Conservation (phyloP, 495 filamentous ascomycete species). For the Penicillium angulare region DNA sequence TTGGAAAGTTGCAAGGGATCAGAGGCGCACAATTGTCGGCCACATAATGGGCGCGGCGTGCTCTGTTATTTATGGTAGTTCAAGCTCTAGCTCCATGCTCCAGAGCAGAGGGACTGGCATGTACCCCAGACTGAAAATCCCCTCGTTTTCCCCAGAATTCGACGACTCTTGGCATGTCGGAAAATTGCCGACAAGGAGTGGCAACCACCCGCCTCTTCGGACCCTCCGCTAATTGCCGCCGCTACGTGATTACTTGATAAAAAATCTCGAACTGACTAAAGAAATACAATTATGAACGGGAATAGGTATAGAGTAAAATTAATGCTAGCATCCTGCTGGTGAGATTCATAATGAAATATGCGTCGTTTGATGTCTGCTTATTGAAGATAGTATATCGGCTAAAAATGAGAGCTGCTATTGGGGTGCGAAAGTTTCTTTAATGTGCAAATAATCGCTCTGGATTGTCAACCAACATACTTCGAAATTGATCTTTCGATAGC, state of each 20-base stretch:
- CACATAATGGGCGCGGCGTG: no score
- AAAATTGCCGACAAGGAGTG: slow-evolving; percentile 5
- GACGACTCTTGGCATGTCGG: slow-evolving; percentile 6
- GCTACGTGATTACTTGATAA: no score
- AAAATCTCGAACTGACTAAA: no score
- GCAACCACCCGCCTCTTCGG: background rate
- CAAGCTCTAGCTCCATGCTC: background rate
- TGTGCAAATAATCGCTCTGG: slow-evolving; percentile 8
- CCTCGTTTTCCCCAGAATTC: slow-evolving; percentile 1
- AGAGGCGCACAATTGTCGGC: background rate
- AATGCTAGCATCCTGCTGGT: no score
- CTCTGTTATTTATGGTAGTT: background rate
- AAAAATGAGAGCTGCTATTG: no score
- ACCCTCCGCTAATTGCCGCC: no score
- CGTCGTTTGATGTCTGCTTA: no score
- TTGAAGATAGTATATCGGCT: no score
- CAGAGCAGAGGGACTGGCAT: background rate
- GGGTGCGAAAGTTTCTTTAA: background rate
- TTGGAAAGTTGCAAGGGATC: background rate
- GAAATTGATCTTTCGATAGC: slow-evolving; percentile 11
- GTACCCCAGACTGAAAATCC: background rate
- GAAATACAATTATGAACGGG: no score
- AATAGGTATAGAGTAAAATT: no score
- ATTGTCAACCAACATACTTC: slow-evolving; percentile 14
- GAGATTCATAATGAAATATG: no score